Percentiles rank a stretch among this genome's conserved stretches.
These are phyloP conservation scores for Ceratocystis lukuohia DNA, from an alignment of 2,329 filamentous ascomycete species.

Conservation along the genomic window DNA sequence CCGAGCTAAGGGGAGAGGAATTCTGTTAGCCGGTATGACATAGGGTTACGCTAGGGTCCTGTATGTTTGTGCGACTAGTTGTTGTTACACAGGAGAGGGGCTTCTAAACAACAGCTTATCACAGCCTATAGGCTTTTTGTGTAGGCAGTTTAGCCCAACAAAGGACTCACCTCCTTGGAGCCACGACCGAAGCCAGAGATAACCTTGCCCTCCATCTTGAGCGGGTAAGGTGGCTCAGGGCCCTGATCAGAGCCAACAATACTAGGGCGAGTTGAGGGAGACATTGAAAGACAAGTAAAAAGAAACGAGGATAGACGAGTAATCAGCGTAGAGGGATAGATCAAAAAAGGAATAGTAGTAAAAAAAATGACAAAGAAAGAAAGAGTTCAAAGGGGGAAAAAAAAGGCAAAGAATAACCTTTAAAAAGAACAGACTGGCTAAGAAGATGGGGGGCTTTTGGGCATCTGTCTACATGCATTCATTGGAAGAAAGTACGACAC, in stretches of 20 bases:
- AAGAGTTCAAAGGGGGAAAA: neutral
- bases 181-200: slow-evolving; percentile 89
- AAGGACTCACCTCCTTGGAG: slow-evolving; percentile 61
- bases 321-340: neutral
- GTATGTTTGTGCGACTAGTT: neutral
- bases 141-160: no score
- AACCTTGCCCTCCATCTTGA: slow-evolving; percentile 72
- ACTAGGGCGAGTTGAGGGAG: slow-evolving; percentile 35
- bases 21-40: neutral
- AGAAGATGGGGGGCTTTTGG: no score
- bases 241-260: slow-evolving; percentile 62
- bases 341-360: neutral
- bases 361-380: neutral
- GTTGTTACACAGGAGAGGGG: neutral
- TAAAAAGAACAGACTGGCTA: no score
- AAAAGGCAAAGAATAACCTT: no score
- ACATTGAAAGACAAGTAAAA: neutral
- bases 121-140: neutral
- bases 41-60: neutral
- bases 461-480: no score
- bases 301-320: neutral
- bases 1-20: slow-evolving; percentile 49
- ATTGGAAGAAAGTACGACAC: no score
- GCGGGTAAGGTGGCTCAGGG: slow-evolving; percentile 65
- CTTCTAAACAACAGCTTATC: neutral